Conservation (phyloP, 257 asterid species). For the Fraxinus pennsylvanica region DNA sequence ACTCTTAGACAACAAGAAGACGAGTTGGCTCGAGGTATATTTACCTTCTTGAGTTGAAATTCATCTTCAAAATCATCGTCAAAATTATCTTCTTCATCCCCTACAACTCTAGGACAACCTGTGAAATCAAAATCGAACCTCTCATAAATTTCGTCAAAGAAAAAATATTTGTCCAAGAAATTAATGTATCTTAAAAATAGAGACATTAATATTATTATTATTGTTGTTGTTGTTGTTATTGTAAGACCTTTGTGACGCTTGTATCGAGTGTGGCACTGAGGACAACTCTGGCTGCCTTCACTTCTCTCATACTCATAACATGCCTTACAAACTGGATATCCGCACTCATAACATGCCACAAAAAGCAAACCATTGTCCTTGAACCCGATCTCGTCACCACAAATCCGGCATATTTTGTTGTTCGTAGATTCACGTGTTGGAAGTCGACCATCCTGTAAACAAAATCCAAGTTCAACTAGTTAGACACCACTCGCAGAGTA, state of each 20-base stretch:
- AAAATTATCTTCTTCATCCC: slow-evolving; percentile 62
- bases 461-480: not conserved
- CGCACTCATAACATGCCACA: slow-evolving; percentile 66
- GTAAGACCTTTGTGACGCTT: slow-evolving; percentile 64
- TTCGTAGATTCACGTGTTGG: slow-evolving; percentile 20
- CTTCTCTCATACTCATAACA: slow-evolving; percentile 77
- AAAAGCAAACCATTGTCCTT: slow-evolving; percentile 52
- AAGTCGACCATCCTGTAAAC: slow-evolving; percentile 24
- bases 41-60: slow-evolving; percentile 45
- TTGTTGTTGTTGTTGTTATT: not conserved
- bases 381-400: slow-evolving; percentile 64
- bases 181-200: not conserved
- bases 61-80: slow-evolving; percentile 70
- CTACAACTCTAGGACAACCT: slow-evolving; percentile 69
- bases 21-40: not conserved
- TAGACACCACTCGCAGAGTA: not conserved
- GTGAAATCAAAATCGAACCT: not conserved
- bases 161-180: not conserved
- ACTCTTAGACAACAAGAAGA: not conserved
- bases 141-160: not conserved
- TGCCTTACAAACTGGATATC: slow-evolving; percentile 71
- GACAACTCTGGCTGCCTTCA: slow-evolving; percentile 71
- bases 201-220: not conserved
- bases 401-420: slow-evolving; percentile 53
- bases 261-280: slow-evolving; percentile 72